These are phyloP conservation scores for Kuraishia borneana DNA, from an alignment of 805 yeast genomes.

Conservation along the genomic window DNA sequence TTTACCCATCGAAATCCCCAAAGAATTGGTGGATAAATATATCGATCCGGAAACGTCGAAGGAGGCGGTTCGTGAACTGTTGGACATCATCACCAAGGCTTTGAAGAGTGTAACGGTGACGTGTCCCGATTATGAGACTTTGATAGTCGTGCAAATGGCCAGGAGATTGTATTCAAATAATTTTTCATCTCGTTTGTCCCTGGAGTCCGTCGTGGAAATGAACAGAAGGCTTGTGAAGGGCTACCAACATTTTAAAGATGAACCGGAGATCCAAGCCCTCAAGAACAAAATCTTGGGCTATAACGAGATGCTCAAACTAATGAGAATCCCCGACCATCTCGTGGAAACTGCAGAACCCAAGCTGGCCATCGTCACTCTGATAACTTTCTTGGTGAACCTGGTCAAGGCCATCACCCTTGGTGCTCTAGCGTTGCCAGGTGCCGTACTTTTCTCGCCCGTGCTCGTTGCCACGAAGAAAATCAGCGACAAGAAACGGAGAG, in stretches of 20 bases:
- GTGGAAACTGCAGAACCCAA: conserved; percentile 33
- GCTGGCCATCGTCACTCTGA: conserved; percentile 10
- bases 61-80: conserved; percentile 61
- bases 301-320: conserved; percentile 42
- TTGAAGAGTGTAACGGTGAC: conserved; percentile 79
- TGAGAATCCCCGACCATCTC: conserved; percentile 44
- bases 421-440: conserved; percentile 77
- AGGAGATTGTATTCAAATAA: conserved; percentile 79
- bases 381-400: conserved; percentile 13
- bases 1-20: conserved; percentile 60
- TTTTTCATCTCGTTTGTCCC: conserved; percentile 57
- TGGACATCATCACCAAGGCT: conserved; percentile 63
- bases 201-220: conserved; percentile 81
- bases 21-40: conserved; percentile 55
- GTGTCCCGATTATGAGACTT: conserved; percentile 80
- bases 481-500: conserved; percentile 59
- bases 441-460: conserved; percentile 77
- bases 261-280: conserved; percentile 52
- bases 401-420: conserved; percentile 44
- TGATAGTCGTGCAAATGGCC: conserved; percentile 85
- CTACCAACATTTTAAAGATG: conserved; percentile 60
- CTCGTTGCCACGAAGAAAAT: conserved; percentile 68
- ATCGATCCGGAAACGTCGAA: conserved; percentile 45
- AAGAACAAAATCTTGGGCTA: conserved; percentile 57
- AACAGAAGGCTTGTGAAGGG: conserved; percentile 81